Evolutionary conservation across 352 stramenopile species (phyloP).

Genomic region (Globisporangium cederbergense): DNA sequence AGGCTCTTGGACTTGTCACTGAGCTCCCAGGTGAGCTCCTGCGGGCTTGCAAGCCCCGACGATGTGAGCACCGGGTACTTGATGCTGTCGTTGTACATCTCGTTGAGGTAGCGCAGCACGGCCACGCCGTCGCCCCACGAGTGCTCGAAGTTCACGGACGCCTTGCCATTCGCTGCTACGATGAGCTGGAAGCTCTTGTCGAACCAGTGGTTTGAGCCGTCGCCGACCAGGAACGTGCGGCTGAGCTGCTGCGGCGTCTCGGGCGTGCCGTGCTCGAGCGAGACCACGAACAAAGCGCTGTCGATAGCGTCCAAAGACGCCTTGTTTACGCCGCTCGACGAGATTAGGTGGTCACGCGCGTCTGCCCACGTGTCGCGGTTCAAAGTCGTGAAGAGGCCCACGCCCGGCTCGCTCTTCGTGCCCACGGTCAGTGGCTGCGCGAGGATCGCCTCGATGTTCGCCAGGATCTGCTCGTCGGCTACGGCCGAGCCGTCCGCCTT

Average conservation of each 20-base stretch:
- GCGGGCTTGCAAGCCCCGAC: slow-evolving; percentile 18
- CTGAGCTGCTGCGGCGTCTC: slow-evolving; percentile 54
- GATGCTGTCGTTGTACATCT: slow-evolving; percentile 80
- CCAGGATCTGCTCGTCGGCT: slow-evolving; percentile 76
- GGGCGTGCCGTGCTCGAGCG: slow-evolving; percentile 70
- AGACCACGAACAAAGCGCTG: slow-evolving; percentile 82
- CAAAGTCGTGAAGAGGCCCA: slow-evolving; percentile 79
- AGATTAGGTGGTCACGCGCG: slow-evolving; percentile 53
- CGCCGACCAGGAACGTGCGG: slow-evolving; percentile 76
- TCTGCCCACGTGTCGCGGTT: slow-evolving; percentile 82
- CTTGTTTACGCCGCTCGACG: slow-evolving; percentile 52
- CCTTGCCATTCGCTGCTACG: slow-evolving; percentile 71
- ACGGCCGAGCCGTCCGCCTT: slow-evolving; percentile 54
- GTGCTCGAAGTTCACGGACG: slow-evolving; percentile 90
- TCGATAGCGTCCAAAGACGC: slow-evolving; percentile 79
- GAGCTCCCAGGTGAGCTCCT: slow-evolving; percentile 65
- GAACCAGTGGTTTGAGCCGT: slow-evolving; percentile 89
- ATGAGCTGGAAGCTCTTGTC: slow-evolving; percentile 93
- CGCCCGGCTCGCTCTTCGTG: slow-evolving; percentile 36
- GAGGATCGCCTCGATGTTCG: slow-evolving; percentile 82
- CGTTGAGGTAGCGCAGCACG: slow-evolving; percentile 87
- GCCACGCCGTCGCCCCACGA: slow-evolving; percentile 88
- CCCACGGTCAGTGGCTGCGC: slow-evolving; percentile 45
- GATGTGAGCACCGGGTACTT: slow-evolving; percentile 65
- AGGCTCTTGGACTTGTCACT: slow-evolving; percentile 50